Evolutionary conservation across 345 rosid species (phyloP).

Genomic region (Ceriops decandra): DNA sequence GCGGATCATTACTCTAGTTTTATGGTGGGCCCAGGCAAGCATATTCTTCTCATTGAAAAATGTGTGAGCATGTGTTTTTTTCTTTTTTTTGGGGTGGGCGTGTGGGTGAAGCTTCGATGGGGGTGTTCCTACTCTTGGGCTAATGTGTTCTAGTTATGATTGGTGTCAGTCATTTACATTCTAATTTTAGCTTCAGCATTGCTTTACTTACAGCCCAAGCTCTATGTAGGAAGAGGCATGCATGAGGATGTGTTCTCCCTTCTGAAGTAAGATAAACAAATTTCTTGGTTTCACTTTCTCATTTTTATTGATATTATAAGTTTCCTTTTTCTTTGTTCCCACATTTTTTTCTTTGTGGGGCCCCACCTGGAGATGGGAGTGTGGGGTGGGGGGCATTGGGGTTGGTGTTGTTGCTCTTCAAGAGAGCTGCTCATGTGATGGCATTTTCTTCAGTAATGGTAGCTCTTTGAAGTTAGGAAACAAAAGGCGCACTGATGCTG

Average conservation of each 20-base stretch:
- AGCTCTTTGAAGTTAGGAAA: conserved; percentile 1
- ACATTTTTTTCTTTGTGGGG: too few species aligned
- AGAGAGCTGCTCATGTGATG: background rate
- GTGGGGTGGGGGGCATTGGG: background rate
- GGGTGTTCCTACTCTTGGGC: background rate
- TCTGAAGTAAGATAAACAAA: conserved; percentile 60
- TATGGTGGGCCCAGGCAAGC: conserved; percentile 99
- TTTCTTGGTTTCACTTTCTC: background rate
- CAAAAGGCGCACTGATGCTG: conserved; percentile 5
- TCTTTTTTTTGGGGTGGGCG: background rate
- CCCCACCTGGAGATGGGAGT: background rate
- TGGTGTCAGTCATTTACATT: background rate
- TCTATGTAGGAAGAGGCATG: conserved; percentile 96
- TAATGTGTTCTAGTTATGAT: background rate
- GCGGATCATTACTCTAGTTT: conserved; percentile 61
- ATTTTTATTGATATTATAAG: background rate
- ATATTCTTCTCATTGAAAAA: conserved; percentile 8
- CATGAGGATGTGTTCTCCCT: conserved; percentile 85
- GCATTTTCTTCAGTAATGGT: background rate
- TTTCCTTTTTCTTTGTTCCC: background rate
- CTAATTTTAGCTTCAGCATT: conserved; percentile 6
- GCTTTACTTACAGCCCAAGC: conserved; percentile 64
- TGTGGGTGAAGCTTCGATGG: background rate
- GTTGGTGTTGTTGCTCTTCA: too few species aligned
- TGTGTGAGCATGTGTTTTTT: background rate